phyloP scores from a whole-genome alignment of 306 rosid genomes.

The Prunus davidiana region DNA sequence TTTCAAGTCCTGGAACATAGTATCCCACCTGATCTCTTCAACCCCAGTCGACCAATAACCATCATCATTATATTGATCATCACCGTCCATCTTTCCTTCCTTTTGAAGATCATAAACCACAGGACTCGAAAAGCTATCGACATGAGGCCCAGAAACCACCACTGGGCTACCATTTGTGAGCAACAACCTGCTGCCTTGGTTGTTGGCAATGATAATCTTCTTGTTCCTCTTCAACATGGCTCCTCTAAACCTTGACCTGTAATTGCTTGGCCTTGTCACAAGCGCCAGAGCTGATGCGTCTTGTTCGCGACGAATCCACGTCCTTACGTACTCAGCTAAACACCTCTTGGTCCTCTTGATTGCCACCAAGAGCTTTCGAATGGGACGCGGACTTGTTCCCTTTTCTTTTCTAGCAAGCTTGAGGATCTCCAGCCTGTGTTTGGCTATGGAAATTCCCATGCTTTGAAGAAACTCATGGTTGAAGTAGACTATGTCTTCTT shows the following conservation, averaged over 20 bases:
- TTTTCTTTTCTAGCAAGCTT: constrained; percentile 63
- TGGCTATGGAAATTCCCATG: constrained; percentile 96
- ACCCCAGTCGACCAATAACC: constrained; percentile 69
- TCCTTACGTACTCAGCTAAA: constrained; percentile 41
- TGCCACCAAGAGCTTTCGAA: constrained; percentile 54
- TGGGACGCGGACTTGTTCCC: constrained; percentile 33
- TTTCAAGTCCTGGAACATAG: constrained; percentile 86
- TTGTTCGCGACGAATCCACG: constrained; percentile 34
- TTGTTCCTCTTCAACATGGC: constrained; percentile 60
- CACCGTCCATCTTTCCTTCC: constrained; percentile 34
- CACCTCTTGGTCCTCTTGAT: constrained; percentile 66
- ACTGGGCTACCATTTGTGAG: constrained; percentile 55
- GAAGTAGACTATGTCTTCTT: constrained; percentile 75
- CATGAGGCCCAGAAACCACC: constrained; percentile 26
- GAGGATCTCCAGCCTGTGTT: constrained; percentile 89
- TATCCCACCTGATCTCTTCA: constrained; percentile 89
- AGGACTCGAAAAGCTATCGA: constrained; percentile 55
- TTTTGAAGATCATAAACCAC: constrained; percentile 41
- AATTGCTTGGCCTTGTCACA: constrained; percentile 48
- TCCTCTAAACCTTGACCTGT: constrained; percentile 48
- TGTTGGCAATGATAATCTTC: constrained; percentile 34
- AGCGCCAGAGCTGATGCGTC: constrained; percentile 64
- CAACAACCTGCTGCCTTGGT: constrained; percentile 48
- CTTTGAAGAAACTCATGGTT: constrained; percentile 95
- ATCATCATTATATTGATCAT: constrained; percentile 25